Conservation (phyloP, 495 filamentous ascomycete species). For the Podospora conica region DNA sequence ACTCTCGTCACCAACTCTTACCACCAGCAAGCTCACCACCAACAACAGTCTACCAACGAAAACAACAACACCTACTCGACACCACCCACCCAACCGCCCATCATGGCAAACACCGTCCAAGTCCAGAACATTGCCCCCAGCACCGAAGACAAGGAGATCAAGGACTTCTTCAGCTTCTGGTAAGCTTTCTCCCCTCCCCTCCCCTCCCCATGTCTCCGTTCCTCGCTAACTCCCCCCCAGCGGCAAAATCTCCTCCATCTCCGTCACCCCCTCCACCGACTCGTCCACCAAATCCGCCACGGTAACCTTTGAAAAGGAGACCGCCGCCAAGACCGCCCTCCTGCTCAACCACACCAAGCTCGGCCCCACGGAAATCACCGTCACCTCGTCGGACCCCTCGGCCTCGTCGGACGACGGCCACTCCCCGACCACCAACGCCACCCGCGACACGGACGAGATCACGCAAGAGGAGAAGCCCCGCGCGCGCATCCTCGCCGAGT, state of each 20-base stretch:
- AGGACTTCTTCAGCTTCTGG: slow-evolving; percentile 99
- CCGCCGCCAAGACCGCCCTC: slow-evolving; percentile 90
- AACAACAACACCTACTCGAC: slow-evolving; percentile 13
- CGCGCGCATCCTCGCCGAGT: slow-evolving; percentile 87
- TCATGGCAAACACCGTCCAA: slow-evolving; percentile 34
- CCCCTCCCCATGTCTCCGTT: background rate
- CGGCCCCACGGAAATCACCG: slow-evolving; percentile 70
- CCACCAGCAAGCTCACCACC: background rate
- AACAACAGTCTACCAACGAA: slow-evolving; percentile 7
- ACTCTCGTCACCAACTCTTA: background rate
- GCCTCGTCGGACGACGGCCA: slow-evolving; percentile 49
- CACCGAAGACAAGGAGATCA: slow-evolving; percentile 84
- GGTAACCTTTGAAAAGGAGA: slow-evolving; percentile 93
- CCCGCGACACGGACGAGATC: slow-evolving; percentile 60
- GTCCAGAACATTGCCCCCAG: slow-evolving; percentile 75
- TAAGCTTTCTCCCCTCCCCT: slow-evolving; percentile 36
- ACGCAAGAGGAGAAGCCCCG: slow-evolving; percentile 93
- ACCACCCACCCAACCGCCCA: slow-evolving; percentile 9
- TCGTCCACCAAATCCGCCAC: slow-evolving; percentile 72
- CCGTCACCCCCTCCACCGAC: slow-evolving; percentile 62
- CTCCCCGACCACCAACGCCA: slow-evolving; percentile 42
- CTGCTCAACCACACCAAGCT: slow-evolving; percentile 95
- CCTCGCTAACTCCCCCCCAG: slow-evolving; percentile 41
- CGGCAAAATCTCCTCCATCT: slow-evolving; percentile 82
- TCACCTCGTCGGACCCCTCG: slow-evolving; percentile 54